phyloP scores from a whole-genome alignment of 495 filamentous ascomycete species.

The Aspergillus haitiensis region DNA sequence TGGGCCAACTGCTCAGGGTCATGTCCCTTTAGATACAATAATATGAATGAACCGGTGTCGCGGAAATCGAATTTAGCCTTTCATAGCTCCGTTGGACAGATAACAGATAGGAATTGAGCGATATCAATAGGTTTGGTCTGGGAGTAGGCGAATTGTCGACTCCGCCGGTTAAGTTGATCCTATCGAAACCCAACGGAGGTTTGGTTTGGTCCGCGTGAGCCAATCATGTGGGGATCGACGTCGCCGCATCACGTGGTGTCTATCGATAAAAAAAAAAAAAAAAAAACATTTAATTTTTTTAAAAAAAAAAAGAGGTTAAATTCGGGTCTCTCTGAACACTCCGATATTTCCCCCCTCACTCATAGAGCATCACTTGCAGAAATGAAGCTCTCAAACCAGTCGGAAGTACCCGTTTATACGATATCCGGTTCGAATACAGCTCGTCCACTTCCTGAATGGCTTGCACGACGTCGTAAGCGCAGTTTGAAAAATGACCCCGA shows the following conservation, averaged over 20 bases:
- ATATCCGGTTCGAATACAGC: conserved; percentile 90
- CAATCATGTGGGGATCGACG: conserved; percentile 20
- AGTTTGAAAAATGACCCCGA: conserved; percentile 92
- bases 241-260: conserved; percentile 25
- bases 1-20: conserved; percentile 28
- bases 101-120: neutral
- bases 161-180: conserved; percentile 15
- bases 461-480: conserved; percentile 85
- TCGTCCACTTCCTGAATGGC: conserved; percentile 91
- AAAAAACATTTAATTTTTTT: conserved; percentile 22
- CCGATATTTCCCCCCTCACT: conserved; percentile 1
- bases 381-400: conserved; percentile 90
- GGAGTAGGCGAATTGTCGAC: neutral
- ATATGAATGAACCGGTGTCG: neutral
- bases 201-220: conserved; percentile 22
- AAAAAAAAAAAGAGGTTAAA: conserved; percentile 12
- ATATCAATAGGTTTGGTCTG: conserved; percentile 8
- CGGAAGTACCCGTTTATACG: conserved; percentile 91
- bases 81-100: conserved; percentile 8
- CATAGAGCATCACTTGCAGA: conserved; percentile 15
- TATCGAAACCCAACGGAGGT: conserved; percentile 26
- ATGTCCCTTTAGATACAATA: conserved; percentile 21
- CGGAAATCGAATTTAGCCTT: neutral
- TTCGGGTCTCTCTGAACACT: conserved; percentile 1
- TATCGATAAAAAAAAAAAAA: conserved; percentile 24